phyloP scores from a whole-genome alignment of 352 stramenopile species.

The Phytophthora quininea region DNA sequence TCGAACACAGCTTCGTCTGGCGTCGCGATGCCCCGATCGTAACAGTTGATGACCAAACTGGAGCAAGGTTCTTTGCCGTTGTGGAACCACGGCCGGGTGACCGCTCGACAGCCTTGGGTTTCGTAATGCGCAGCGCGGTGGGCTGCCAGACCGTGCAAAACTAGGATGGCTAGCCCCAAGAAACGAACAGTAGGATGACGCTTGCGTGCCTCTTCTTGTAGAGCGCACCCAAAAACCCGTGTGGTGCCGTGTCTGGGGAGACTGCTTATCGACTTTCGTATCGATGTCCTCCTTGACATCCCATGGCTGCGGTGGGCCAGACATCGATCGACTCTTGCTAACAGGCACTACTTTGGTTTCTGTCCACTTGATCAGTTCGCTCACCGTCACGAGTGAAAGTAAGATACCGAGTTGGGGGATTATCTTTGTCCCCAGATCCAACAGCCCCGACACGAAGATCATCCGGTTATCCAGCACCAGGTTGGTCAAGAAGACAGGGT shows the following conservation, averaged over 20 bases:
- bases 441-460: slow-evolving; percentile 14
- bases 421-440: slow-evolving; percentile 22
- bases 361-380: slow-evolving; percentile 5
- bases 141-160: slow-evolving; percentile 16
- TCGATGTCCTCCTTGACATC: neutral
- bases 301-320: too few relatives aligned
- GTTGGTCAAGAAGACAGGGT: neutral
- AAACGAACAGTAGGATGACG: slow-evolving; percentile 8
- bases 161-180: slow-evolving; percentile 14
- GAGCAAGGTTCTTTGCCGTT: slow-evolving; percentile 28
- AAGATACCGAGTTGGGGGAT: slow-evolving; percentile 23
- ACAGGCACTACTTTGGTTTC: slow-evolving; percentile 9
- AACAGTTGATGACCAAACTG: slow-evolving; percentile 25
- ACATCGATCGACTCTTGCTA: neutral
- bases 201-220: slow-evolving; percentile 12
- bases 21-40: neutral
- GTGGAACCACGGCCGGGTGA: slow-evolving; percentile 20
- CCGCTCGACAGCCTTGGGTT: slow-evolving; percentile 10
- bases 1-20: too few relatives aligned
- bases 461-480: slow-evolving; percentile 19
- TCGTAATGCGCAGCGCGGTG: slow-evolving; percentile 13
- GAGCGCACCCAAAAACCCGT: neutral
- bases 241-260: neutral
- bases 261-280: neutral
- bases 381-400: slow-evolving; percentile 10